These are phyloP conservation scores for Phaeosphaeria sp. DNA, from an alignment of 2,329 filamentous ascomycete genomes.

Conservation along the genomic window DNA sequence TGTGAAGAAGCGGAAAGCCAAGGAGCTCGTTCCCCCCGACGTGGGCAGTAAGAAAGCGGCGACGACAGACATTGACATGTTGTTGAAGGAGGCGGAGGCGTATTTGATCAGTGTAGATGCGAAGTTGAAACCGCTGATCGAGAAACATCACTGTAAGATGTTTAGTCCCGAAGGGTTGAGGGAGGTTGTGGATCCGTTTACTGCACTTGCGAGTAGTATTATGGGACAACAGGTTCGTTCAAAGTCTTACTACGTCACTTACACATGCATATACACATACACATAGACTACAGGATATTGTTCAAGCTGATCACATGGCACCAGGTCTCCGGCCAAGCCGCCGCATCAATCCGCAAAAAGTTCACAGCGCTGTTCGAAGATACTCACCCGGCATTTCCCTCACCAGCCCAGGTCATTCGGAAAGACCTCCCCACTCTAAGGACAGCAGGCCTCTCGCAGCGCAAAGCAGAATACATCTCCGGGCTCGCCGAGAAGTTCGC, in stretches of 20 bases:
- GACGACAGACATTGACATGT: conserved; percentile 69
- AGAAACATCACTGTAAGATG: conserved; percentile 71
- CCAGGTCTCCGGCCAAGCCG: conserved; percentile 85
- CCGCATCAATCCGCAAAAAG: conserved; percentile 84
- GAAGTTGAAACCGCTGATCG: conserved; percentile 74
- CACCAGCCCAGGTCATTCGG: conserved; percentile 73
- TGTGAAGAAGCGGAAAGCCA: conserved; percentile 53
- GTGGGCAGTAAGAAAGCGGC: conserved; percentile 39
- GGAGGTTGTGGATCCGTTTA: conserved; percentile 88
- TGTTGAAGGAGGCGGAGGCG: conserved; percentile 77
- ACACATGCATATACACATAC: background rate
- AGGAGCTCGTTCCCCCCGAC: conserved; percentile 46
- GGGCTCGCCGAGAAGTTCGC: conserved; percentile 85
- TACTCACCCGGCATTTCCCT: conserved; percentile 66
- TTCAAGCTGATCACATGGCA: background rate
- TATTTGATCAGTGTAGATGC: conserved; percentile 78
- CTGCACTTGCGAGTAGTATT: conserved; percentile 81
- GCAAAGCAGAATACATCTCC: conserved; percentile 94
- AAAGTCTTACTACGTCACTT: background rate
- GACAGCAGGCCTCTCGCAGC: conserved; percentile 85
- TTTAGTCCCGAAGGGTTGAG: background rate
- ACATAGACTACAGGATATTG: background rate
- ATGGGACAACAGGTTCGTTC: conserved; percentile 79
- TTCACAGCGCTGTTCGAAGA: conserved; percentile 60
- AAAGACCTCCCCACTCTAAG: conserved; percentile 71